Evolutionary conservation across 2,329 filamentous ascomycete species (phyloP).

Genomic region (Hypoxylon sp.): DNA sequence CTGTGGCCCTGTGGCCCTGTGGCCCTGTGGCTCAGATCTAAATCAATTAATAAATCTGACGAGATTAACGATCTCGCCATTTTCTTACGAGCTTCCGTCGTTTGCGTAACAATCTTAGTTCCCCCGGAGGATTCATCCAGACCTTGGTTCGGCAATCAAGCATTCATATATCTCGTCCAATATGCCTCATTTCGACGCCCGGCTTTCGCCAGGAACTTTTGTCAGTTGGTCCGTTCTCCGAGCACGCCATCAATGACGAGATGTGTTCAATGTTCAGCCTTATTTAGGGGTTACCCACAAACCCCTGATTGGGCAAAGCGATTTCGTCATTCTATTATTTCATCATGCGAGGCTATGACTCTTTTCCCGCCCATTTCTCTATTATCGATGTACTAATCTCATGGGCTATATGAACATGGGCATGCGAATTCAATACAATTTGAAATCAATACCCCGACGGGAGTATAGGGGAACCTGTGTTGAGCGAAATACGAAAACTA

Average conservation of each 20-base stretch:
- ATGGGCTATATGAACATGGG: background rate
- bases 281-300: background rate
- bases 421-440: background rate
- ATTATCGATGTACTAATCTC: background rate
- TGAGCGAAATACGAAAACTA: background rate
- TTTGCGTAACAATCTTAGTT: slow-evolving; percentile 33
- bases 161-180: slow-evolving; percentile 8
- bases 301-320: background rate
- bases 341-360: slow-evolving; percentile 8
- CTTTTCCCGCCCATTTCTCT: background rate
- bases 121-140: slow-evolving; percentile 27
- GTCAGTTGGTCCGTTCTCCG: background rate
- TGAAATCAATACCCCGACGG: background rate
- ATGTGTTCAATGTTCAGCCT: slow-evolving; percentile 14
- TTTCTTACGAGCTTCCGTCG: slow-evolving; percentile 35
- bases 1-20: no score
- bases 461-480: background rate
- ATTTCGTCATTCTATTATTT: slow-evolving; percentile 16
- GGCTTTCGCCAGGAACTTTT: slow-evolving; percentile 1
- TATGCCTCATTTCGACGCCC: slow-evolving; percentile 9
- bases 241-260: slow-evolving; percentile 26
- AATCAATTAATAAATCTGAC: slow-evolving; percentile 19
- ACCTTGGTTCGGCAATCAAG: slow-evolving; percentile 24
- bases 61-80: slow-evolving; percentile 38
- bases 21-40: slow-evolving; percentile 36